phyloP scores from a whole-genome alignment of 208 protist genomes.

The Borovskyia barvae region DNA sequence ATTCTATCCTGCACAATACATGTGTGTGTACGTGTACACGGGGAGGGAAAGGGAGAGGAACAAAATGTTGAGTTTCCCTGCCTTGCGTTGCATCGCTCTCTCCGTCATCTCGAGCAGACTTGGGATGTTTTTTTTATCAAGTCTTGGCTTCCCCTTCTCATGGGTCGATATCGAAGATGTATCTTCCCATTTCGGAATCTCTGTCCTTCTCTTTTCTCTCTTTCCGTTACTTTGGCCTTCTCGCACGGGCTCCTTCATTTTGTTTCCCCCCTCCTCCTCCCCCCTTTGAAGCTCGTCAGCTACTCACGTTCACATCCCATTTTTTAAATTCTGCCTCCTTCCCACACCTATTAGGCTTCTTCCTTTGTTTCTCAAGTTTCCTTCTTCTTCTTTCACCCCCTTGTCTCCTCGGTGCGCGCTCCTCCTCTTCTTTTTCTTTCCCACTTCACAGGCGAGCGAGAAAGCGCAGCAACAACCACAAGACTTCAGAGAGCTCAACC shows the following conservation, averaged over 20 bases:
- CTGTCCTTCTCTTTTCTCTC: not conserved
- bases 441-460: not conserved
- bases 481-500: too few relatives aligned
- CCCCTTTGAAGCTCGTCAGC: not conserved
- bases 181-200: not conserved
- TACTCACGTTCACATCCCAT: not conserved
- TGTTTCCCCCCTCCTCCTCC: too few relatives aligned
- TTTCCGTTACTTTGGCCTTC: too few relatives aligned
- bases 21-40: too few relatives aligned
- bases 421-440: constrained; percentile 27
- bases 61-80: not conserved
- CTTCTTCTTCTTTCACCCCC: constrained; percentile 7
- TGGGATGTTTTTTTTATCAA: not conserved
- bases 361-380: not conserved
- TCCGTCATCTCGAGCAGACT: too few relatives aligned
- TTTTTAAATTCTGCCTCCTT: not conserved
- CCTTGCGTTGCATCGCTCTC: too few relatives aligned
- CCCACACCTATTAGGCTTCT: not conserved
- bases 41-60: not conserved
- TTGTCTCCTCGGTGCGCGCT: constrained; percentile 1
- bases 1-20: too few relatives aligned
- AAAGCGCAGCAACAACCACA: too few relatives aligned
- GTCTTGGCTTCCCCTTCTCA: too few relatives aligned
- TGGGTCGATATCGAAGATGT: not conserved
- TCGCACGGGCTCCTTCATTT: too few relatives aligned